phyloP scores from a whole-genome alignment of 768 basidiomycete species.

The Gelatoporia subvermispora region DNA sequence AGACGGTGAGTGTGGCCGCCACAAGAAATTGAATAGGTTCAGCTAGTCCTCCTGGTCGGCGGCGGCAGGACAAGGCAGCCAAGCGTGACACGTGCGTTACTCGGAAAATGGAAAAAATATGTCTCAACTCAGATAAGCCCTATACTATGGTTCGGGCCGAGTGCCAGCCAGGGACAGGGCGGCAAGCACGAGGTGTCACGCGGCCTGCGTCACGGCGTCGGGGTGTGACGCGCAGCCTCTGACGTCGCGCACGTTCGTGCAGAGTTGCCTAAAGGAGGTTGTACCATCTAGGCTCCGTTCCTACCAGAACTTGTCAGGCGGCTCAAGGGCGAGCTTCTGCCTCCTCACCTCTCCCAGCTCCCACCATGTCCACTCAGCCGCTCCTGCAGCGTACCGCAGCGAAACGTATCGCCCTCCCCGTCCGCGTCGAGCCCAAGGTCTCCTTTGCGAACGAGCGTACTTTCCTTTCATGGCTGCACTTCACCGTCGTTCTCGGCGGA shows the following conservation, averaged over 20 bases:
- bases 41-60: too few species aligned
- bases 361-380: conserved; percentile 91
- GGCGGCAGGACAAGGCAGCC: not conserved
- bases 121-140: not conserved
- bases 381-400: conserved; percentile 89
- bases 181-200: not conserved
- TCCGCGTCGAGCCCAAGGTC: conserved; percentile 92
- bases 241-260: conserved; percentile 26
- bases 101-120: too few species aligned
- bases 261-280: conserved; percentile 10
- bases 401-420: conserved; percentile 95
- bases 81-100: not conserved
- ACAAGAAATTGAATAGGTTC: not conserved
- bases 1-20: not conserved
- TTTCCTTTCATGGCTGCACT: conserved; percentile 98
- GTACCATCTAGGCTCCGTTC: conserved; percentile 20
- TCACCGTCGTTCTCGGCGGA: conserved; percentile 95
- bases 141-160: not conserved
- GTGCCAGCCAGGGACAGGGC: too few species aligned
- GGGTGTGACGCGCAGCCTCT: conserved; percentile 9
- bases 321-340: conserved; percentile 5
- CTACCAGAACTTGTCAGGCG: conserved; percentile 8
- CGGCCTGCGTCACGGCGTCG: not conserved
- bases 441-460: conserved; percentile 94
- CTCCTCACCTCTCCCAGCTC: conserved; percentile 16